These are phyloP conservation scores for Hymenoscyphus albidus DNA, from an alignment of 2,329 filamentous ascomycete genomes.

Conservation along the genomic window DNA sequence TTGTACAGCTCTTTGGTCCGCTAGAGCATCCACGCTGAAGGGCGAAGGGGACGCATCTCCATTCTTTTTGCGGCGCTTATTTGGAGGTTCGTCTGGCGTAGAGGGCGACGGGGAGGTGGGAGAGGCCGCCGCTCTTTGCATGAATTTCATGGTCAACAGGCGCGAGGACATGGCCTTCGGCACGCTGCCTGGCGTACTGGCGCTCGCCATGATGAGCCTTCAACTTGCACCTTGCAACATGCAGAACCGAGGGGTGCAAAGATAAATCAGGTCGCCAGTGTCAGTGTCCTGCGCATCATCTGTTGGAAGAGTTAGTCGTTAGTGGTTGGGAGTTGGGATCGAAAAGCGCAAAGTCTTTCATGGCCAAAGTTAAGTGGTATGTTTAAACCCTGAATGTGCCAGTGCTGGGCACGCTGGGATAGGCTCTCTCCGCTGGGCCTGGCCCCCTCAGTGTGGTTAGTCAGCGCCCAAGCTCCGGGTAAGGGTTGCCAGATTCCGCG, in stretches of 20 bases:
- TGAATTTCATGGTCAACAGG: constrained; percentile 94
- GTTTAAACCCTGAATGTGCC: neutral
- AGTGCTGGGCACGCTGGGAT: neutral
- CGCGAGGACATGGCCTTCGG: constrained; percentile 78
- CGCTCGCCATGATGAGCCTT: constrained; percentile 27
- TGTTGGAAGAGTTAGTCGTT: neutral
- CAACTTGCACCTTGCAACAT: neutral
- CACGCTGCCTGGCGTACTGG: constrained; percentile 33
- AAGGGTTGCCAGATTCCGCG: constrained; percentile 13
- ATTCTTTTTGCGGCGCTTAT: constrained; percentile 61
- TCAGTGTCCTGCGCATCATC: neutral
- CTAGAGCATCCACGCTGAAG: constrained; percentile 41
- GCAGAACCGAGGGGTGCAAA: neutral
- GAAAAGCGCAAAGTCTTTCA: constrained; percentile 2
- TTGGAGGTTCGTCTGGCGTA: constrained; percentile 47
- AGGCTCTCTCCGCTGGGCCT: constrained; percentile 9
- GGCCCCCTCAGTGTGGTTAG: constrained; percentile 5
- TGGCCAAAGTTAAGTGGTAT: neutral
- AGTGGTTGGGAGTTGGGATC: neutral
- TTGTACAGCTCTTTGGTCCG: constrained; percentile 58
- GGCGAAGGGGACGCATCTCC: constrained; percentile 34
- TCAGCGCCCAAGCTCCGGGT: constrained; percentile 6
- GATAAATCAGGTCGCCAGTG: neutral
- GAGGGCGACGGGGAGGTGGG: constrained; percentile 43
- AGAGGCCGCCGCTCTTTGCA: constrained; percentile 76